phyloP scores from a whole-genome alignment of 2,329 filamentous ascomycete genomes.

The Aureobasidium sp. region DNA sequence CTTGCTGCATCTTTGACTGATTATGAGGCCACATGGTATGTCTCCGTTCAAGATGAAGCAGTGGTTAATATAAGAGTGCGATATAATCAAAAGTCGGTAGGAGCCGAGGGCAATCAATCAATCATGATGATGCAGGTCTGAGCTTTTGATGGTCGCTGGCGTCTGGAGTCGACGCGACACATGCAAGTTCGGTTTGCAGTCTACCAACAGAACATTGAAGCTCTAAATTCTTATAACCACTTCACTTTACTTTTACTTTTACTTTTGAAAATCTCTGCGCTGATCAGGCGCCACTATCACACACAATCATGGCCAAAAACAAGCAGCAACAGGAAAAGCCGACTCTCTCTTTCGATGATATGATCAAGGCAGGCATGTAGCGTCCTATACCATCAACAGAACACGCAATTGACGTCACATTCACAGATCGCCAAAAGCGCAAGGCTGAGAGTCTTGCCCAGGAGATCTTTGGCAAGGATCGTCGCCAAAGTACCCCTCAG shows the following conservation, averaged over 20 bases:
- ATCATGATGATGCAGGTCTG: neutral
- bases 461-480: constrained; percentile 56
- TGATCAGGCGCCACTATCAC: neutral
- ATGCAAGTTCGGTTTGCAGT: constrained; percentile 1
- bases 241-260: neutral
- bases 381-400: neutral
- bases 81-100: neutral
- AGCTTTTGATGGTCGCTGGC: neutral
- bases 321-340: constrained; percentile 18
- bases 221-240: neutral
- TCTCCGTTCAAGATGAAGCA: too few relatives aligned
- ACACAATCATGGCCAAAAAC: constrained; percentile 4
- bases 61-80: neutral
- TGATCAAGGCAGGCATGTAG: constrained; percentile 40
- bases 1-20: neutral
- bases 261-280: neutral
- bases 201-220: neutral
- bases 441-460: constrained; percentile 62
- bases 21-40: too few relatives aligned
- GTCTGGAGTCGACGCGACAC: constrained; percentile 7
- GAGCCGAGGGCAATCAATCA: constrained; percentile 1
- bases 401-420: constrained; percentile 8
- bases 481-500: constrained; percentile 50
- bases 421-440: constrained; percentile 56
- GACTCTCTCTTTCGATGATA: constrained; percentile 40